Evolutionary conservation across 352 stramenopile genomes (phyloP), one percentile per base, ranked within the genome.

Genomic region (Pythium coloratum): DNA sequence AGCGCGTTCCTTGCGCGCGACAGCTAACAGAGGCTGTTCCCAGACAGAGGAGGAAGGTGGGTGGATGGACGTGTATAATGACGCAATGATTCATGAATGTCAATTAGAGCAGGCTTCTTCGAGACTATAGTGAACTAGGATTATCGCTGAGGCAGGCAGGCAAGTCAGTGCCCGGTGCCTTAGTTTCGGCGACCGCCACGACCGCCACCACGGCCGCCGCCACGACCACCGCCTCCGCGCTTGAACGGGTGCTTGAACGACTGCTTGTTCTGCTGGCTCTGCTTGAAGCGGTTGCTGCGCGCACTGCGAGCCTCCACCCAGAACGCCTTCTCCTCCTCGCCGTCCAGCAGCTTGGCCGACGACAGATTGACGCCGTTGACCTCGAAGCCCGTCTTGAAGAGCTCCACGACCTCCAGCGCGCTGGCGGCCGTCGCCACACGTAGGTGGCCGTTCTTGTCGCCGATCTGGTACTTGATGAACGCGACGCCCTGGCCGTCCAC

Each of bases 391-490:
- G 73, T 82, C 38, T 82, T 80, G 65, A 94, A 81, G 30, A 94
- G 67, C 47, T 56, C 73, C 1, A 91, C 80, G 26, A 93, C 77
- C 18, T 95, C 81, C 59, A 84, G 75, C 6, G 86, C 85, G 20
- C 84, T 79, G 5, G 81, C 82, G 24, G 84, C 73, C 33, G 59
- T 79, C 14, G 82, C 86, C 42, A 92, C 73, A 56, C 84, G 86
- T 50, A 95, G 59, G 64, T 80, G 76, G 42, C 83, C 86, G 67
- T 79, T 86, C 68, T 86, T 81, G 59, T 85, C 82, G 34, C 82
- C 81, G 54, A 94, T 82, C 69, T 94, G 86, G 71, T 94, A 94
- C 77, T 95, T 82, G 73, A 94, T 94, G 67, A 91, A 95, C 8
- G 86, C 88, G 32, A 95, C 81, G 46, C 82, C 81, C 10, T 80